These are phyloP conservation scores for Aspergillus egyptiacus DNA, from an alignment of 495 filamentous ascomycete species.

Conservation along the genomic window DNA sequence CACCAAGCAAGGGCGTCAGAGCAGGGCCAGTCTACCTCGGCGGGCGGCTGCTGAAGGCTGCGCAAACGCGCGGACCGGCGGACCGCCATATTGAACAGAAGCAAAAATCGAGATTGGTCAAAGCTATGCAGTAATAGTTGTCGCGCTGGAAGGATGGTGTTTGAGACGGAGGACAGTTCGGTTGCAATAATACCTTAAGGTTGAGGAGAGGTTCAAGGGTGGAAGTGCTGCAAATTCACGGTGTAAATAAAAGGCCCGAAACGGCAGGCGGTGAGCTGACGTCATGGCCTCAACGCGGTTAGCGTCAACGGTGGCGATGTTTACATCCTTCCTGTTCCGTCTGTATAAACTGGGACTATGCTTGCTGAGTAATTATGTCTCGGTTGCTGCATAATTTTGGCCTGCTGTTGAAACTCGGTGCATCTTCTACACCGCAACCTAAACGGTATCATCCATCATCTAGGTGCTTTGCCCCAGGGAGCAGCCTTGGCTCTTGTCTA, in stretches of 20 bases:
- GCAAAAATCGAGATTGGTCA: too few relatives aligned
- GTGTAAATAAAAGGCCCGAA: conserved; percentile 20
- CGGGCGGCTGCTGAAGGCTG: conserved; percentile 22
- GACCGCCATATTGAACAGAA: conserved; percentile 34
- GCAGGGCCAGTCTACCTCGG: conserved; percentile 21
- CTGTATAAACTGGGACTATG: neutral
- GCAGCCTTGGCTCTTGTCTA: too few relatives aligned
- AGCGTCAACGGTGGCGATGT: neutral
- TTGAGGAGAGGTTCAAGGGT: too few relatives aligned
- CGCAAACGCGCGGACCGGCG: conserved; percentile 39
- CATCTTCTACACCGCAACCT: too few relatives aligned
- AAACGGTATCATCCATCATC: too few relatives aligned
- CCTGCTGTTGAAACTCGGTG: too few relatives aligned
- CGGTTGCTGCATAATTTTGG: too few relatives aligned
- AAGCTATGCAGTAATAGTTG: too few relatives aligned
- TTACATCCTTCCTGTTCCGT: conserved; percentile 4
- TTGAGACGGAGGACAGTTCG: neutral
- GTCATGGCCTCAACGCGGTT: conserved; percentile 9
- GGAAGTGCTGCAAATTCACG: conserved; percentile 8
- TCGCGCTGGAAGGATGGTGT: neutral
- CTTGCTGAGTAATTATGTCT: neutral
- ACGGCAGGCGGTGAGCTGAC: conserved; percentile 23
- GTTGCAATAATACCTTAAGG: too few relatives aligned
- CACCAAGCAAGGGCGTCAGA: conserved; percentile 13
- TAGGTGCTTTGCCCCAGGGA: too few relatives aligned